Conservation (phyloP, 192 early-diverging fungal species). For the Backusella psychrophila region DNA sequence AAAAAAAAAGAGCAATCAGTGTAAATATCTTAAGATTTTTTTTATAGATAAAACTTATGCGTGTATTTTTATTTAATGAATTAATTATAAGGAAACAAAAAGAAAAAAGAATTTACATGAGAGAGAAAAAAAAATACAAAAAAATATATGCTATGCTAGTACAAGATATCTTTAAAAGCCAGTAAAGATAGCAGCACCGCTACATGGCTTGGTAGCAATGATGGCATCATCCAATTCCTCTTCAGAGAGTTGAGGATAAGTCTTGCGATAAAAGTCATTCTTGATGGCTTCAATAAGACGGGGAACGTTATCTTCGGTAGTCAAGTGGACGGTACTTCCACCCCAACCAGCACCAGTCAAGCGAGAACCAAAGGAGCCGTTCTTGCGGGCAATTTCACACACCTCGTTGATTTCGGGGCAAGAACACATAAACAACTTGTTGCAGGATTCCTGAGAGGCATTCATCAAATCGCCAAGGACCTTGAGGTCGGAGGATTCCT, state of each 20-base stretch:
- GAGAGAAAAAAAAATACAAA: background rate
- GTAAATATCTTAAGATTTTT: background rate
- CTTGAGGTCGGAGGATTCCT: slow-evolving; percentile 32
- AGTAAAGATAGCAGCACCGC: slow-evolving; percentile 44
- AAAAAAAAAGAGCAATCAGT: background rate
- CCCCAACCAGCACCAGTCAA: slow-evolving; percentile 96
- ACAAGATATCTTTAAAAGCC: slow-evolving; percentile 16
- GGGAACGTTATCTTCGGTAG: slow-evolving; percentile 57
- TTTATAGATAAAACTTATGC: background rate
- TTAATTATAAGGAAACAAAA: background rate
- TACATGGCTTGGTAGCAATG: slow-evolving; percentile 46
- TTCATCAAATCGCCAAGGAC: slow-evolving; percentile 88
- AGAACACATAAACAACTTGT: slow-evolving; percentile 78
- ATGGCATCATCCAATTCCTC: slow-evolving; percentile 51
- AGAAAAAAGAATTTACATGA: background rate
- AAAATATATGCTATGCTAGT: background rate
- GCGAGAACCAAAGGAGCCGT: slow-evolving; percentile 80
- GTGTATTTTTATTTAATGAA: background rate
- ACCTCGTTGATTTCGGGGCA: slow-evolving; percentile 84
- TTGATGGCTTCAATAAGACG: slow-evolving; percentile 62
- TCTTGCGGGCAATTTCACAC: slow-evolving; percentile 53
- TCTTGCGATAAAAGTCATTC: slow-evolving; percentile 62
- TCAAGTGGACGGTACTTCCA: slow-evolving; percentile 79
- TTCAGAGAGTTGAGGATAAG: slow-evolving; percentile 46
- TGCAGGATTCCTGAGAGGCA: slow-evolving; percentile 81